A percentile compares a stretch with the other conserved stretches of the same genome.
These are phyloP conservation scores for Trametes villosa DNA, from an alignment of 768 basidiomycete species.

Conservation along the genomic window DNA sequence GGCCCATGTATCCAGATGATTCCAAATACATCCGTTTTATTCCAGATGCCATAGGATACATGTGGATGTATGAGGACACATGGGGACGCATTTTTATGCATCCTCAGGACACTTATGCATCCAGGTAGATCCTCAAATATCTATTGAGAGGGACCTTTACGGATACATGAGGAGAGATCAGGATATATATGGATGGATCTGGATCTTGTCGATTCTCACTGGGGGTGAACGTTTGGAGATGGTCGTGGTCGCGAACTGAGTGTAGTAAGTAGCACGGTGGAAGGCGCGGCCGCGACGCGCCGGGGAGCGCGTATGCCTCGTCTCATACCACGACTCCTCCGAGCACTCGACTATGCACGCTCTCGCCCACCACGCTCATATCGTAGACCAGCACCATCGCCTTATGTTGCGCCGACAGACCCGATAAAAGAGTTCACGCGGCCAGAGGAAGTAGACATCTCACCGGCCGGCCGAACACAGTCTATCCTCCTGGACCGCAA, in stretches of 20 bases:
- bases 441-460: slow-evolving; percentile 42
- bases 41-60: too few species aligned
- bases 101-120: too few species aligned
- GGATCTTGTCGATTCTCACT: too few species aligned
- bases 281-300: background rate
- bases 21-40: too few species aligned
- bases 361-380: slow-evolving; percentile 6
- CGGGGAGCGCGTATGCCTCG: slow-evolving; percentile 68
- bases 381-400: slow-evolving; percentile 19
- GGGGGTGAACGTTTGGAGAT: background rate
- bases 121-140: too few species aligned
- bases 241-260: background rate
- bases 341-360: slow-evolving; percentile 40
- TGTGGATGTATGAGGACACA: too few species aligned
- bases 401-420: slow-evolving; percentile 41
- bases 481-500: slow-evolving; percentile 63
- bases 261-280: background rate
- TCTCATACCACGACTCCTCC: slow-evolving; percentile 67
- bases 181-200: too few species aligned
- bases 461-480: slow-evolving; percentile 45
- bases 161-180: too few species aligned
- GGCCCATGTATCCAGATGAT: too few species aligned
- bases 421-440: slow-evolving; percentile 35
- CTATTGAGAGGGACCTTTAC: too few species aligned
- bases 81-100: too few species aligned